Evolutionary conservation across 768 basidiomycete species (phyloP).

Genomic region (Suillus sp.): DNA sequence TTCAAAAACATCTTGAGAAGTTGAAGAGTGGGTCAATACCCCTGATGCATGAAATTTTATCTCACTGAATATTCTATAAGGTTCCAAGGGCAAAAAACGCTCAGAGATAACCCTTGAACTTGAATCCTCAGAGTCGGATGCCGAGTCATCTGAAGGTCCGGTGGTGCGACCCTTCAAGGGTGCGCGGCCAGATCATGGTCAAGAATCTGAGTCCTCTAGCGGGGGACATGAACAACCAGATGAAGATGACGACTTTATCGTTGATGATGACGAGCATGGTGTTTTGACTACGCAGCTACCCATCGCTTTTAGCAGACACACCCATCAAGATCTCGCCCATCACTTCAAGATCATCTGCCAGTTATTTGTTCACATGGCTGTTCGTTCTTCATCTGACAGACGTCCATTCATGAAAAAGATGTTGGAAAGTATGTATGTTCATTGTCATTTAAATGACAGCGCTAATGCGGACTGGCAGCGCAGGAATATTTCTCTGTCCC

Average conservation of each 20-base stretch:
- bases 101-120: slow-evolving; percentile 33
- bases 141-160: slow-evolving; percentile 32
- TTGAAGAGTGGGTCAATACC: slow-evolving; percentile 53
- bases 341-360: slow-evolving; percentile 91
- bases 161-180: slow-evolving; percentile 44
- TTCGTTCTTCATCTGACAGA: slow-evolving; percentile 54
- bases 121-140: slow-evolving; percentile 35
- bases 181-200: slow-evolving; percentile 42
- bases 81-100: slow-evolving; percentile 45
- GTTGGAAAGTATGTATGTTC: slow-evolving; percentile 42
- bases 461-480: slow-evolving; percentile 33
- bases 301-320: slow-evolving; percentile 76
- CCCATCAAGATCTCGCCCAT: slow-evolving; percentile 71
- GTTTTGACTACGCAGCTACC: slow-evolving; percentile 54
- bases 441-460: not conserved
- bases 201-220: slow-evolving; percentile 39
- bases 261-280: slow-evolving; percentile 60
- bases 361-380: slow-evolving; percentile 81
- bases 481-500: slow-evolving; percentile 77
- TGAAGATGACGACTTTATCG: slow-evolving; percentile 48
- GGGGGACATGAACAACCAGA: slow-evolving; percentile 35
- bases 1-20: slow-evolving; percentile 65
- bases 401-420: slow-evolving; percentile 57
- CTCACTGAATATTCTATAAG: slow-evolving; percentile 10
- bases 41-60: slow-evolving; percentile 8